These are phyloP conservation scores for Aspergillus sclerotialis DNA, from an alignment of 2,329 filamentous ascomycete genomes.

Conservation along the genomic window DNA sequence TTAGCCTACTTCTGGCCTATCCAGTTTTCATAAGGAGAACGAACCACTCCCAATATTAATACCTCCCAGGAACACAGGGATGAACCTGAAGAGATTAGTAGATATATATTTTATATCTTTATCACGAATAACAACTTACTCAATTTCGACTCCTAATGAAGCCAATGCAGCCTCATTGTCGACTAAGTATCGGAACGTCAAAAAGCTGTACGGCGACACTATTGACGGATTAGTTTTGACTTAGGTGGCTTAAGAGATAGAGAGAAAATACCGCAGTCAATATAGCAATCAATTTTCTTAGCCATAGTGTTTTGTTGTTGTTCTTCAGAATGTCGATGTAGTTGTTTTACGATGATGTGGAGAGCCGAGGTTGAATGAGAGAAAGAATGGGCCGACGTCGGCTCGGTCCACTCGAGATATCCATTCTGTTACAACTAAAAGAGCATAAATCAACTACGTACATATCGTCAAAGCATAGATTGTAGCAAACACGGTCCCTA, in stretches of 20 bases:
- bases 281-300: constrained; percentile 57
- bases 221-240: constrained; percentile 1
- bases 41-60: constrained; percentile 56
- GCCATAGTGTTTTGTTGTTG: constrained; percentile 41
- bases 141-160: constrained; percentile 55
- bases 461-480: no score
- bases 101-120: background rate
- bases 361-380: no score
- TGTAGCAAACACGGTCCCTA: no score
- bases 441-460: no score
- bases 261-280: constrained; percentile 54
- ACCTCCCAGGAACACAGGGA: constrained; percentile 65
- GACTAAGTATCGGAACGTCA: constrained; percentile 51
- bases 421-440: no score
- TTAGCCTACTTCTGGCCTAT: background rate
- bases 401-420: no score
- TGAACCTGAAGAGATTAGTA: constrained; percentile 44
- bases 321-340: no score
- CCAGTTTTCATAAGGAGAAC: constrained; percentile 4
- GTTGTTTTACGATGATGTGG: no score
- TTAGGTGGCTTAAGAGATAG: background rate
- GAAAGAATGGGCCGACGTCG: no score
- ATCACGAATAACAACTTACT: constrained; percentile 49
- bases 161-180: constrained; percentile 49
- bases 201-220: constrained; percentile 58